These are phyloP conservation scores for Thraustochytrium sp. DNA, from an alignment of 352 stramenopile genomes.

Conservation along the genomic window DNA sequence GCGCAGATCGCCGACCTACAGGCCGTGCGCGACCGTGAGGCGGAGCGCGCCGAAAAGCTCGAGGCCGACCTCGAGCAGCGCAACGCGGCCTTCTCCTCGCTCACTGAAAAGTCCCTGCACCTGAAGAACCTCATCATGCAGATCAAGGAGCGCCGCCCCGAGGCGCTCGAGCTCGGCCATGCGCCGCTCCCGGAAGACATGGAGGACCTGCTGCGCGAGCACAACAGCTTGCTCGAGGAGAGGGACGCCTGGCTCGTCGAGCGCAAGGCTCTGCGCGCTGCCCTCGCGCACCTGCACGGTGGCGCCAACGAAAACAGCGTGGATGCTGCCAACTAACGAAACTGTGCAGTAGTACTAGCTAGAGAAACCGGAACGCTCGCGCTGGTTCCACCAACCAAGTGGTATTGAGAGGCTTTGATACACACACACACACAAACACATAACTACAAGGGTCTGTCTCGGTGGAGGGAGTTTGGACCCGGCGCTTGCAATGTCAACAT, in stretches of 20 bases:
- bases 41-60: background rate
- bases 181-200: background rate
- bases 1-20: background rate
- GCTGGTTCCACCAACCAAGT: too few relatives aligned
- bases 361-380: too few relatives aligned
- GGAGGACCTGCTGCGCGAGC: background rate
- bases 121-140: conserved; percentile 12
- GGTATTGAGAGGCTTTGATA: too few relatives aligned
- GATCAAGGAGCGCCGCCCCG: background rate
- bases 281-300: too few relatives aligned
- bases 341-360: too few relatives aligned
- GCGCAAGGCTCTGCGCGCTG: background rate
- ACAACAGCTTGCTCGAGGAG: background rate
- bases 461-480: too few relatives aligned
- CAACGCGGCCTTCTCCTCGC: background rate
- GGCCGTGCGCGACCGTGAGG: background rate
- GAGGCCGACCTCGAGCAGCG: background rate
- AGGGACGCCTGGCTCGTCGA: background rate
- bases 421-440: too few relatives aligned
- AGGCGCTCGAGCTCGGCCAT: background rate
- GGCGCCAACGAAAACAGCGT: too few relatives aligned
- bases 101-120: conserved; percentile 18
- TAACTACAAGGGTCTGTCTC: too few relatives aligned
- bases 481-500: too few relatives aligned
- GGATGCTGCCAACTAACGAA: too few relatives aligned